phyloP scores from a whole-genome alignment of 148 eudicot species.

The Camellia lanceoleosa region DNA sequence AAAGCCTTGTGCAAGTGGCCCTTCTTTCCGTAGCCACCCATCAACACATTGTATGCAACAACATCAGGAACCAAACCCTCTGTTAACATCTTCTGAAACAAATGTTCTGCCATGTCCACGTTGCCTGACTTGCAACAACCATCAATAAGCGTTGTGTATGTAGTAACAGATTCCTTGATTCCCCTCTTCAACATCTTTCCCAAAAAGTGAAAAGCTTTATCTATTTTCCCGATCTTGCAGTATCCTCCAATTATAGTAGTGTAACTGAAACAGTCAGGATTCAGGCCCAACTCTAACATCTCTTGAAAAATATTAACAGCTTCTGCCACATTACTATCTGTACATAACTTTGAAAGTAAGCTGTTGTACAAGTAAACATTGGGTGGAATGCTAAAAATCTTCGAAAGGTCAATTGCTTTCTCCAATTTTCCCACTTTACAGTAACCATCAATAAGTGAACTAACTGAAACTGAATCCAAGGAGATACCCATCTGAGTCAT shows the following conservation, averaged over 20 bases:
- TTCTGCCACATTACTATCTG: constrained; percentile 36
- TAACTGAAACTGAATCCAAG: constrained; percentile 42
- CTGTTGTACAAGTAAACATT: constrained; percentile 40
- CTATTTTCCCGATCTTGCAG: constrained; percentile 28
- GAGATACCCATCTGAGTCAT: constrained; percentile 35
- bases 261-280: constrained; percentile 39
- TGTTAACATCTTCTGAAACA: constrained; percentile 31
- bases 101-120: constrained; percentile 26
- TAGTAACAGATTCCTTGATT: constrained; percentile 35
- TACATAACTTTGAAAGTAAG: constrained; percentile 41
- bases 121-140: constrained; percentile 37
- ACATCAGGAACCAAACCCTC: constrained; percentile 35
- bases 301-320: constrained; percentile 37
- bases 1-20: constrained; percentile 38
- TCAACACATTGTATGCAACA: constrained; percentile 38
- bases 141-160: constrained; percentile 38
- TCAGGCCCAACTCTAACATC: constrained; percentile 35
- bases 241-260: constrained; percentile 45
- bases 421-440: constrained; percentile 28
- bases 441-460: constrained; percentile 39
- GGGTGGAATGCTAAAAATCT: constrained; percentile 31
- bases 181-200: constrained; percentile 49
- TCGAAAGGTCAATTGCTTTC: constrained; percentile 32
- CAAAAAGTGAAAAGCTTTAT: constrained; percentile 31
- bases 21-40: constrained; percentile 42